phyloP scores from a whole-genome alignment of 2,329 filamentous ascomycete genomes.

The Xylaria hypoxylon region DNA sequence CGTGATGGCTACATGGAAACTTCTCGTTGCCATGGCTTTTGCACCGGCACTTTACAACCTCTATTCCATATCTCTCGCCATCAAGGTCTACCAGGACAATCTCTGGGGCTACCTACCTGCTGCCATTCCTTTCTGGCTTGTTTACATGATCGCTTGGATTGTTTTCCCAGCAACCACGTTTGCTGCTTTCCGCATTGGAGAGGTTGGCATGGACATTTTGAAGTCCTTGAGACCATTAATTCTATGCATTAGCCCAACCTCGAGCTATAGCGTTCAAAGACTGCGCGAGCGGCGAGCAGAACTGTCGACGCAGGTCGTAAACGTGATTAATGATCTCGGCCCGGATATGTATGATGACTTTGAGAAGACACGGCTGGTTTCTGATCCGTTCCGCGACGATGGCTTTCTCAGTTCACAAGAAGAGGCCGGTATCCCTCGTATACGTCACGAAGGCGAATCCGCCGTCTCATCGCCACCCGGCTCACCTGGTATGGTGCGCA shows the following conservation, averaged over 20 bases:
- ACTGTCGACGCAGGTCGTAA: constrained; percentile 84
- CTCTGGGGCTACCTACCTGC: constrained; percentile 84
- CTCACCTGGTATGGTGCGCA: constrained; percentile 53
- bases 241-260: constrained; percentile 85
- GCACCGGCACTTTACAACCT: constrained; percentile 85
- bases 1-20: constrained; percentile 94
- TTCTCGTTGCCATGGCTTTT: constrained; percentile 86
- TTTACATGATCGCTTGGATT: constrained; percentile 79
- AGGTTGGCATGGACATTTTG: constrained; percentile 98
- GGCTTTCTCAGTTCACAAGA: constrained; percentile 45
- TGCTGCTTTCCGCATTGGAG: constrained; percentile 91
- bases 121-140: constrained; percentile 82
- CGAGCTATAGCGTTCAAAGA: constrained; percentile 83
- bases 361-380: constrained; percentile 77
- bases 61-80: constrained; percentile 79
- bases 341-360: constrained; percentile 99
- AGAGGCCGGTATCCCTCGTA: constrained; percentile 49
- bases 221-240: constrained; percentile 92
- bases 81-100: constrained; percentile 83
- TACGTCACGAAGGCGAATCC: constrained; percentile 37
- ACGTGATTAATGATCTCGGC: constrained; percentile 93
- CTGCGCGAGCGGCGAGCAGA: constrained; percentile 78
- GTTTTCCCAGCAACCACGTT: constrained; percentile 91
- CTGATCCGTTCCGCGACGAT: constrained; percentile 60
- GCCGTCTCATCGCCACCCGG: constrained; percentile 47